Evolutionary conservation across 2,329 filamentous ascomycete species (phyloP), one percentile per base, ranked within the genome.

Genomic region (Beauveria sp.): DNA sequence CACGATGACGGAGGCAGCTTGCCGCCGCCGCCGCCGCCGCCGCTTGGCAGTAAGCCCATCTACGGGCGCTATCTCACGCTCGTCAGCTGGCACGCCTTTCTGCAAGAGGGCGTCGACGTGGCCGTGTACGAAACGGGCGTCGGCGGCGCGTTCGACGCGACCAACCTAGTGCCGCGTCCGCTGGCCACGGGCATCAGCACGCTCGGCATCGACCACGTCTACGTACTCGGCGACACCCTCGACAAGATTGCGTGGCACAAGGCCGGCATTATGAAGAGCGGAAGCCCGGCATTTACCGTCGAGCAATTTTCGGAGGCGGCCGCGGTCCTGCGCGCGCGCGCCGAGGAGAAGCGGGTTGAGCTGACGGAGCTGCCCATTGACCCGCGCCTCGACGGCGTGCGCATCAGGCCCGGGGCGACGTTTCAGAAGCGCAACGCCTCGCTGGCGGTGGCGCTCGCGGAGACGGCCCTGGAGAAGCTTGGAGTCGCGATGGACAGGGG

Each of bases 181-280:
- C 75, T 82, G 0, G 86, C 79, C 0, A 79, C 82, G 0, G 87
- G 81, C 1, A 84, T 90, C 61, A 85, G 81, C 51, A 82, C 82
- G n/a, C 75, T 90, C 10, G 87, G 85, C 4, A 84, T 90, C 64
- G 88, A 91, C 67, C 88, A 91, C 67, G 80, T 88, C 41, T 80
- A 78, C 56, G 78, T 80, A 22, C 77, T 91, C 1, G 88, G 88
- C 4, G 72, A 79, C 20, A 87, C 84, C 0, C 74, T 89, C 12
- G 83, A 82, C 37, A 79, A 84, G 70, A 89, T 90, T 64, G 85
- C 87, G 0, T 90, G 87, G 87, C 86, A 90, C 72, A 90, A 90
- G 72, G 84, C 85, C 1, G 88, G 87, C 1, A 87, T 90, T 61
- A 84, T 89, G 76, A 89, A 89, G 72, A 61, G 69, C 0, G 83